These are phyloP conservation scores for Dactylellina sp. DNA, from an alignment of 2,329 filamentous ascomycete genomes.

Conservation along the genomic window DNA sequence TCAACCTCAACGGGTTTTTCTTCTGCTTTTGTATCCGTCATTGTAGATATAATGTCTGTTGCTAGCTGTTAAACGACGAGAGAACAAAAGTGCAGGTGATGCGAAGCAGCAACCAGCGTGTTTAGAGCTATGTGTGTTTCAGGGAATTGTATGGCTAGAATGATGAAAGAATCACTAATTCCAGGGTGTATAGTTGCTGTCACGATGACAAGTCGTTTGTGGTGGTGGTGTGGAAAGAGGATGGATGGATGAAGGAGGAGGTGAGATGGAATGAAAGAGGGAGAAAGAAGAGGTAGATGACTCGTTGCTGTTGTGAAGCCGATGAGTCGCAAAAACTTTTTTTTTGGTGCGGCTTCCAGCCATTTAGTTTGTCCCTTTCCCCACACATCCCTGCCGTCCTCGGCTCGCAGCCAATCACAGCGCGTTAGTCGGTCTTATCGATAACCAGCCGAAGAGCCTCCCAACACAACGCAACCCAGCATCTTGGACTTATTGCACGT, in stretches of 20 bases:
- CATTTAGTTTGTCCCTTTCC: slow-evolving; percentile 34
- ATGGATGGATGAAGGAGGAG: slow-evolving; percentile 1
- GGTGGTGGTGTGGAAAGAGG: neutral
- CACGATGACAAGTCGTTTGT: neutral
- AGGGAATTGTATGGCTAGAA: neutral
- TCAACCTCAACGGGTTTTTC: slow-evolving; percentile 36
- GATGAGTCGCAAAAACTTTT: slow-evolving; percentile 57
- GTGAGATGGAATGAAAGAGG: slow-evolving; percentile 6
- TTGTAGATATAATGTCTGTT: slow-evolving; percentile 4
- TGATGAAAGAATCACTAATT: neutral
- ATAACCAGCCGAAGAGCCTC: slow-evolving; percentile 4
- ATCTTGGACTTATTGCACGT: neutral
- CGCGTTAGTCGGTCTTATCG: slow-evolving; percentile 17
- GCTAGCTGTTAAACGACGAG: neutral
- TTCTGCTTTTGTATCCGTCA: slow-evolving; percentile 42
- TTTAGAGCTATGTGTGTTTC: neutral
- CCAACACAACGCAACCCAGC: neutral
- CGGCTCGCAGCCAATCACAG: slow-evolving; percentile 11
- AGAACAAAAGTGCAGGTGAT: neutral
- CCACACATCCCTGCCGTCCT: slow-evolving; percentile 22
- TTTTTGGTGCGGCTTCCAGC: slow-evolving; percentile 37
- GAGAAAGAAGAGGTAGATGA: neutral
- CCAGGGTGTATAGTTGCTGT: neutral
- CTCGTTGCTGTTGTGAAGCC: slow-evolving; percentile 2
- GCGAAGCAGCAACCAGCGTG: neutral